Conservation (phyloP, 2,329 filamentous ascomycete genomes). For the Cytospora chrysosperma region DNA sequence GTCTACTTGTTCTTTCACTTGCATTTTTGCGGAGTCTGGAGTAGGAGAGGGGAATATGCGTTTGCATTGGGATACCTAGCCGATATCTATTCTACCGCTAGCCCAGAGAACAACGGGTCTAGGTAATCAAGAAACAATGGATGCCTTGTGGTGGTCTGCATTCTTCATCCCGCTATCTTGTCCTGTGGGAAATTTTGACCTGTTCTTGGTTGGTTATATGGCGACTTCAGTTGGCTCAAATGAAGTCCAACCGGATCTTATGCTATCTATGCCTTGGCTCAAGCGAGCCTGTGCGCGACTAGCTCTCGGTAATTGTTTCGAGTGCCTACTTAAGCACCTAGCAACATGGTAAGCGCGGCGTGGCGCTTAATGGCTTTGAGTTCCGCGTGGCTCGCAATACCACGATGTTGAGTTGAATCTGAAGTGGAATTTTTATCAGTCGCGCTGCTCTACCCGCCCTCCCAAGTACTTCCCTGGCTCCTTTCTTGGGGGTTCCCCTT, state of each 20-base stretch:
- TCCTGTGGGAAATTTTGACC: background rate
- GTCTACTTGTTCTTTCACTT: conserved; percentile 20
- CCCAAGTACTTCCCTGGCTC: background rate
- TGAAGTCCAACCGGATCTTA: background rate
- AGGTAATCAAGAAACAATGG: background rate
- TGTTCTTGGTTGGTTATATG: background rate
- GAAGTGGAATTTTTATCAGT: background rate
- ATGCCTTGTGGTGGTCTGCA: background rate
- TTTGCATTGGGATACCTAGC: background rate
- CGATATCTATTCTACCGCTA: background rate
- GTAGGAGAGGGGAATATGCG: conserved; percentile 6
- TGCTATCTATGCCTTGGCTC: background rate
- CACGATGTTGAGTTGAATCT: background rate
- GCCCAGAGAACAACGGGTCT: background rate
- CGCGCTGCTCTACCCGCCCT: background rate
- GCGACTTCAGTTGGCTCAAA: background rate
- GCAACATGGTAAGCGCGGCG: background rate
- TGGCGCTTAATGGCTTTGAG: background rate
- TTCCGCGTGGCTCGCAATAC: background rate
- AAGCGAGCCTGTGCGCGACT: background rate
- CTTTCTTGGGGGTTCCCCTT: background rate
- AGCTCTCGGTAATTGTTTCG: background rate
- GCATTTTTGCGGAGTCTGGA: conserved; percentile 23
- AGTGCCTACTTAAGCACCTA: background rate
- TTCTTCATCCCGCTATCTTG: background rate